phyloP scores from a whole-genome alignment of 2,329 filamentous ascomycete species.

The Gaeumannomyces sp. region DNA sequence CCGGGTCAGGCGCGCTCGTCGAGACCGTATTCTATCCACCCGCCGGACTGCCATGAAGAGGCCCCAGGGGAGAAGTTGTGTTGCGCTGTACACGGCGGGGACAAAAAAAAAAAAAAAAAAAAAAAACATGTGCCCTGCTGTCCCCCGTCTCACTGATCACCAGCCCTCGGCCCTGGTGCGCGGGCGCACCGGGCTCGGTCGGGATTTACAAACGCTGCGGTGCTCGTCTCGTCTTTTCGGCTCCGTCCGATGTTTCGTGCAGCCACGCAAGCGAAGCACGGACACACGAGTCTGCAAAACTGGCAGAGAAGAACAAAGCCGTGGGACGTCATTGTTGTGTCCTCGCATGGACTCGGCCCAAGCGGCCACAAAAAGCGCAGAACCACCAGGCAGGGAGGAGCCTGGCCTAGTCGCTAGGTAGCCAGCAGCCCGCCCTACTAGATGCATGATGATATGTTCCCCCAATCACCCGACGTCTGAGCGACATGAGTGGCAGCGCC shows the following conservation, averaged over 20 bases:
- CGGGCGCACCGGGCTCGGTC: neutral
- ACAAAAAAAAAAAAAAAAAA: neutral
- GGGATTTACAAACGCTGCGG: neutral
- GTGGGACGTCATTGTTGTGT: neutral
- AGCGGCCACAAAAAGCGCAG: neutral
- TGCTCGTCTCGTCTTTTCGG: neutral
- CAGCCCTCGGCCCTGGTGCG: neutral
- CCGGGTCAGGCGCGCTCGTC: neutral
- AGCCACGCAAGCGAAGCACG: neutral
- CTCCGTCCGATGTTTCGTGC: neutral
- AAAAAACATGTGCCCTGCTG: neutral
- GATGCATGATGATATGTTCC: neutral
- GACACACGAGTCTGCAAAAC: too few species aligned
- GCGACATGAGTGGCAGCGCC: neutral
- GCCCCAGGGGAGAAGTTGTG: neutral
- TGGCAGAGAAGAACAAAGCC: too few species aligned
- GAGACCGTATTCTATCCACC: neutral
- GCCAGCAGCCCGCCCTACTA: too few species aligned
- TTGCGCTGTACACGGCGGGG: neutral
- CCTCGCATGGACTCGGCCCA: neutral
- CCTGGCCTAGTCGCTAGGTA: neutral
- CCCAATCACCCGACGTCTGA: neutral
- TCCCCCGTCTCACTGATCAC: neutral
- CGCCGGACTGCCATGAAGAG: too few species aligned
- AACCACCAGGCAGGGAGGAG: neutral